A percentile compares a stretch with the other conserved stretches of the same genome.
Conservation (phyloP, 352 stramenopile species). For the Paralagenidium karlingii region DNA sequence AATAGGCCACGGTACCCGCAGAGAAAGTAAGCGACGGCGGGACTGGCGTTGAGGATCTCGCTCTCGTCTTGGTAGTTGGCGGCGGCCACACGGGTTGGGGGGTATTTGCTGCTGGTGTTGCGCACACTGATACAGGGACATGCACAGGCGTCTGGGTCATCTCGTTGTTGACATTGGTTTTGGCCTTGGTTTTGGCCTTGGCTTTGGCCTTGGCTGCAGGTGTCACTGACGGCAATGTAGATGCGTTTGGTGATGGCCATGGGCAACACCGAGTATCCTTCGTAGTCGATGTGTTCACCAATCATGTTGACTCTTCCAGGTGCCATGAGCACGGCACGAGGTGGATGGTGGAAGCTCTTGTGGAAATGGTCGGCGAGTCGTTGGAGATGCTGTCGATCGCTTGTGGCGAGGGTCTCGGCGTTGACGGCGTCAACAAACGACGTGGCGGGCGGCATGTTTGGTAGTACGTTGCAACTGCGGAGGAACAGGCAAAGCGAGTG, state of each 20-base stretch:
- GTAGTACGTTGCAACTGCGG: too few species aligned
- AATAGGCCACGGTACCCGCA: slow-evolving; percentile 27
- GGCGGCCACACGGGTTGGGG: too few species aligned
- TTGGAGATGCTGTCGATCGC: slow-evolving; percentile 7
- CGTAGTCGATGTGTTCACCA: slow-evolving; percentile 82
- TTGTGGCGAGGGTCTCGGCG: slow-evolving; percentile 6
- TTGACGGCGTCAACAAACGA: slow-evolving; percentile 1
- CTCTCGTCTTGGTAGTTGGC: background rate
- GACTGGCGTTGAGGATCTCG: slow-evolving; percentile 11
- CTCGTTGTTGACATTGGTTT: too few species aligned
- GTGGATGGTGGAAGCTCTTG: slow-evolving; percentile 9
- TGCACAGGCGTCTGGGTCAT: too few species aligned
- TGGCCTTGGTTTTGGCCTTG: too few species aligned
- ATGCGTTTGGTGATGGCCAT: slow-evolving; percentile 64
- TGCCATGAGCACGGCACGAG: slow-evolving; percentile 26
- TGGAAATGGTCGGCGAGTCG: slow-evolving; percentile 14
- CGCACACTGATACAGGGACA: too few species aligned
- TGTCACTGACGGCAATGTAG: slow-evolving; percentile 24
- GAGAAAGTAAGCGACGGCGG: slow-evolving; percentile 22
- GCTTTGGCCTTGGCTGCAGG: too few species aligned
- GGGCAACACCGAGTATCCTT: slow-evolving; percentile 72
- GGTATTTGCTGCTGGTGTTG: too few species aligned
- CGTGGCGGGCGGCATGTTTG: too few species aligned
- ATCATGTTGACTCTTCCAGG: slow-evolving; percentile 81
- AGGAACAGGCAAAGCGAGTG: too few species aligned